Evolutionary conservation across 2,329 filamentous ascomycete genomes (phyloP).

Genomic region (Penicillium paneum): DNA sequence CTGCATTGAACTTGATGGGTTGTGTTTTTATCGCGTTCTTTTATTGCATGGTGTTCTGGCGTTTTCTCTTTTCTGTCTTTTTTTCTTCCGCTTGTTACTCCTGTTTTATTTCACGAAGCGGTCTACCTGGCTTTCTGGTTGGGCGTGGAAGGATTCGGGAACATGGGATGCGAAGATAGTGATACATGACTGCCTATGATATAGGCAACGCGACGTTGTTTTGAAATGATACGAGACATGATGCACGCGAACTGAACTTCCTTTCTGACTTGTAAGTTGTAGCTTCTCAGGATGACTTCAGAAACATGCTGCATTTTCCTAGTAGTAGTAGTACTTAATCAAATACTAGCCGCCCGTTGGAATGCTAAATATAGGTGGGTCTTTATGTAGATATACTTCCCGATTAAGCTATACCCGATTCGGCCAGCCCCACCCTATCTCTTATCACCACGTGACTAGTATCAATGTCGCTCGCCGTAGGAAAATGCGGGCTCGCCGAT

Average conservation of each 20-base stretch:
- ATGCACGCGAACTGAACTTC: background rate
- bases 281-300: background rate
- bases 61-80: conserved; percentile 13
- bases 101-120: conserved; percentile 6
- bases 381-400: conserved; percentile 1
- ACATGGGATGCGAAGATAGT: background rate
- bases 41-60: conserved; percentile 26
- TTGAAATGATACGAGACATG: conserved; percentile 9
- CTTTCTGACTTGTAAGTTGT: background rate
- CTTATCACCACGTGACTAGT: conserved; percentile 25
- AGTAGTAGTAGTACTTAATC: too few species aligned
- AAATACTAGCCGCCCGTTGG: background rate
- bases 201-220: conserved; percentile 7
- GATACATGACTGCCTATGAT: conserved; percentile 9
- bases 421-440: background rate
- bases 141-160: background rate
- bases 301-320: background rate
- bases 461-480: conserved; percentile 3
- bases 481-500: conserved; percentile 19
- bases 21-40: too few species aligned
- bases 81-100: conserved; percentile 11
- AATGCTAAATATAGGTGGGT: background rate
- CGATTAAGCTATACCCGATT: background rate
- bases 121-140: background rate
- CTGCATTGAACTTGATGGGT: conserved; percentile 15